Evolutionary conservation across 345 rosid species (phyloP).

Genomic region (Brassica rapa): DNA sequence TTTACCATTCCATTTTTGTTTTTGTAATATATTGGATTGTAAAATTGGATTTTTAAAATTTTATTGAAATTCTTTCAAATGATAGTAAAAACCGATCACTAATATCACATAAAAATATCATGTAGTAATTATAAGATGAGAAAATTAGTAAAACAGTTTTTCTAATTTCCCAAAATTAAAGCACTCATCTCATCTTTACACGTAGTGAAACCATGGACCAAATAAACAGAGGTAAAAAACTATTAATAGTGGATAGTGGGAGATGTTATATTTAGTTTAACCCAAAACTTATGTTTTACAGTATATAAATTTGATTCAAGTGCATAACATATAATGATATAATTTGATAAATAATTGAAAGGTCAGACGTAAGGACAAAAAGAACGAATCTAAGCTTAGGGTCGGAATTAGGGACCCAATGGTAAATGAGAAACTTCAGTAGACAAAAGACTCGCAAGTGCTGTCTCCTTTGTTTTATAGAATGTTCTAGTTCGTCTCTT

Average conservation of each 20-base stretch:
- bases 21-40: too few relatives aligned
- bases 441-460: slow-evolving; percentile 27
- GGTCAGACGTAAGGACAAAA: background rate
- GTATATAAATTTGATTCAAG: background rate
- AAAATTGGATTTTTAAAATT: too few relatives aligned
- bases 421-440: slow-evolving; percentile 9
- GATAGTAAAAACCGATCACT: too few relatives aligned
- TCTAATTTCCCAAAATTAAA: background rate
- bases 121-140: background rate
- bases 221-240: background rate
- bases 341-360: background rate
- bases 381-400: background rate
- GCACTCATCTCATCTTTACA: background rate
- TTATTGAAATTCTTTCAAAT: too few relatives aligned
- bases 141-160: too few relatives aligned
- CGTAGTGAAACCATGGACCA: background rate
- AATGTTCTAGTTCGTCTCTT: slow-evolving; percentile 20
- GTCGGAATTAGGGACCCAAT: slow-evolving; percentile 27
- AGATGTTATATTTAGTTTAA: background rate
- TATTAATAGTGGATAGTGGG: too few relatives aligned
- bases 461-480: slow-evolving; percentile 21
- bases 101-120: background rate
- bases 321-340: background rate
- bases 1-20: too few relatives aligned
- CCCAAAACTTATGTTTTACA: background rate